Evolutionary conservation across 2,329 filamentous ascomycete genomes (phyloP).

Genomic region (Pestalotiopsis sp.): DNA sequence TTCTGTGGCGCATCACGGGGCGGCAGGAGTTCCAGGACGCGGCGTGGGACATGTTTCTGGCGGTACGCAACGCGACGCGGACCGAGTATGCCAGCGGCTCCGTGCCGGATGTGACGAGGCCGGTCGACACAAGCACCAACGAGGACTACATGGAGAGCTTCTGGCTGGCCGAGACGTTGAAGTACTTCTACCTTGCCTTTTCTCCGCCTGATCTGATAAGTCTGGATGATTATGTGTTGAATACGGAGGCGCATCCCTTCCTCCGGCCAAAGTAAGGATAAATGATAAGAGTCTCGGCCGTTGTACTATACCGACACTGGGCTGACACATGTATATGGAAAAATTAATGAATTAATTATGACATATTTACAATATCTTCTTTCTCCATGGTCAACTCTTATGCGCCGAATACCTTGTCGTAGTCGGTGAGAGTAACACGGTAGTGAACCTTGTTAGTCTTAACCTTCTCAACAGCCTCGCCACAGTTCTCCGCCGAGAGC

Average conservation of each 20-base stretch:
- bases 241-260: constrained; percentile 40
- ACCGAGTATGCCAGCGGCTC: constrained; percentile 29
- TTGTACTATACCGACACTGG: neutral
- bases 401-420: constrained; percentile 65
- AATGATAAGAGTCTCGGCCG: neutral
- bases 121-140: constrained; percentile 43
- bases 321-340: neutral
- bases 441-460: constrained; percentile 74
- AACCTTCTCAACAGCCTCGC: constrained; percentile 70
- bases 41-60: constrained; percentile 35
- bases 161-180: constrained; percentile 67
- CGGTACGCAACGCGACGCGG: constrained; percentile 28
- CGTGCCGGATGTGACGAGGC: constrained; percentile 42
- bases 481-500: constrained; percentile 68
- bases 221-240: constrained; percentile 62
- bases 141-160: constrained; percentile 57
- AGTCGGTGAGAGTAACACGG: constrained; percentile 71
- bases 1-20: constrained; percentile 35
- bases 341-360: neutral
- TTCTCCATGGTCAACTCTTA: constrained; percentile 8
- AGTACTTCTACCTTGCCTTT: constrained; percentile 46
- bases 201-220: constrained; percentile 57
- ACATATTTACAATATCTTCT: neutral
- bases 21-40: constrained; percentile 28
- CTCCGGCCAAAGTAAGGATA: neutral